These are phyloP conservation scores for Intubia oerlemansii DNA, from an alignment of 2,329 filamentous ascomycete species.

Conservation along the genomic window DNA sequence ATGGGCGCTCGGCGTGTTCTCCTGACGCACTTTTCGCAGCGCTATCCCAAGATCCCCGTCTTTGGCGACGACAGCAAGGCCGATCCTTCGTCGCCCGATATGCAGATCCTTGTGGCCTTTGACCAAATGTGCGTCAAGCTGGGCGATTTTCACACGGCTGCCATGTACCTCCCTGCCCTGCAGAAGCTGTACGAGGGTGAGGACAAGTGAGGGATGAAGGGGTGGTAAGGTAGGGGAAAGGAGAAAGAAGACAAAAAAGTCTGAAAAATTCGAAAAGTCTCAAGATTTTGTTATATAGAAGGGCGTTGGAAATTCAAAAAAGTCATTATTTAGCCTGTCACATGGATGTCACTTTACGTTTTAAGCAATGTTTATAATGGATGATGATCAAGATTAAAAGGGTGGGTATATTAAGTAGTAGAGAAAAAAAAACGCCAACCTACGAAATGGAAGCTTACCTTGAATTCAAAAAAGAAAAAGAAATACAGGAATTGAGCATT, in stretches of 20 bases:
- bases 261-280: too few species aligned
- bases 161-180: conserved; percentile 9
- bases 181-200: conserved; percentile 9
- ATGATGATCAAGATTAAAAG: too few species aligned
- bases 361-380: too few species aligned
- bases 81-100: conserved; percentile 24
- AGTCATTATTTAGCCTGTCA: too few species aligned
- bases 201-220: conserved; percentile 1
- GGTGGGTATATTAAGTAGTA: too few species aligned
- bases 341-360: too few species aligned
- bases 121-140: conserved; percentile 59
- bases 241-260: neutral
- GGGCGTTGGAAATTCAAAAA: too few species aligned
- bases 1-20: conserved; percentile 70
- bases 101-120: conserved; percentile 52
- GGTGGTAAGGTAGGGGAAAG: neutral
- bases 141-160: conserved; percentile 46
- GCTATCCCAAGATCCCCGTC: conserved; percentile 58
- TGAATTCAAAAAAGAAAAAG: too few species aligned
- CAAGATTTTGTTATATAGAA: too few species aligned
- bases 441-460: too few species aligned
- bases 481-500: too few species aligned
- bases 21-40: conserved; percentile 86
- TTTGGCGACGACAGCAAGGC: conserved; percentile 13
- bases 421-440: too few species aligned